Evolutionary conservation across 164 flowering plant species (phyloP).

Genomic region (Vitis riparia): DNA sequence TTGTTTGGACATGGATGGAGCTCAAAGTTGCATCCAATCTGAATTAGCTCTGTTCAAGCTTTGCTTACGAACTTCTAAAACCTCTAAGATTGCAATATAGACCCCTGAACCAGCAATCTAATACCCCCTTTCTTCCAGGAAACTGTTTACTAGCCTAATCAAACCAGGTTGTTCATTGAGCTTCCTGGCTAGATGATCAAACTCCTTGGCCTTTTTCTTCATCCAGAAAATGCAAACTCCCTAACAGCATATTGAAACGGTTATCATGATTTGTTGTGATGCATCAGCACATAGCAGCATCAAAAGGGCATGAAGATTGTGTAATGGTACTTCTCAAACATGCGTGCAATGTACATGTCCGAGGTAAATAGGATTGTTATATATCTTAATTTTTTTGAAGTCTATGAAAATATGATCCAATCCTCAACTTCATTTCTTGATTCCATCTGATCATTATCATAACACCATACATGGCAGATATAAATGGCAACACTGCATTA

Average conservation of each 20-base stretch:
- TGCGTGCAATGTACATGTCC: slow-evolving; percentile 53
- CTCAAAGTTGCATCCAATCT: too few relatives aligned
- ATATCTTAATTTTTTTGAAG: too few relatives aligned
- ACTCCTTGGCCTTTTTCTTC: not conserved
- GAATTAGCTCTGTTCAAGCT: too few relatives aligned
- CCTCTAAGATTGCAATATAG: too few relatives aligned
- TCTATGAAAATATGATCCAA: too few relatives aligned
- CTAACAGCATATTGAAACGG: not conserved
- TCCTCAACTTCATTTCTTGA: not conserved
- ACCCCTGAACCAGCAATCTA: too few relatives aligned
- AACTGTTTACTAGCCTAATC: too few relatives aligned
- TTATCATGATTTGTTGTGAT: not conserved
- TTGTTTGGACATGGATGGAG: too few relatives aligned
- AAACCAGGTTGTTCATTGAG: too few relatives aligned
- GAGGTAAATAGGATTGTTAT: slow-evolving; percentile 39
- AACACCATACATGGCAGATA: slow-evolving; percentile 41
- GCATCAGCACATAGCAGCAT: slow-evolving; percentile 79
- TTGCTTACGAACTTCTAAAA: too few relatives aligned
- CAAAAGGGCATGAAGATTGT: slow-evolving; percentile 84
- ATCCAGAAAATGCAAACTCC: too few relatives aligned
- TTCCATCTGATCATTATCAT: not conserved
- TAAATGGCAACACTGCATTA: slow-evolving; percentile 70
- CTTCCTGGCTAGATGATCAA: not conserved
- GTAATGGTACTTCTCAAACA: slow-evolving; percentile 70
- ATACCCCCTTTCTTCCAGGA: too few relatives aligned